Conservation (phyloP, 306 rosid species). For the Cucurbita argyrosperma region DNA sequence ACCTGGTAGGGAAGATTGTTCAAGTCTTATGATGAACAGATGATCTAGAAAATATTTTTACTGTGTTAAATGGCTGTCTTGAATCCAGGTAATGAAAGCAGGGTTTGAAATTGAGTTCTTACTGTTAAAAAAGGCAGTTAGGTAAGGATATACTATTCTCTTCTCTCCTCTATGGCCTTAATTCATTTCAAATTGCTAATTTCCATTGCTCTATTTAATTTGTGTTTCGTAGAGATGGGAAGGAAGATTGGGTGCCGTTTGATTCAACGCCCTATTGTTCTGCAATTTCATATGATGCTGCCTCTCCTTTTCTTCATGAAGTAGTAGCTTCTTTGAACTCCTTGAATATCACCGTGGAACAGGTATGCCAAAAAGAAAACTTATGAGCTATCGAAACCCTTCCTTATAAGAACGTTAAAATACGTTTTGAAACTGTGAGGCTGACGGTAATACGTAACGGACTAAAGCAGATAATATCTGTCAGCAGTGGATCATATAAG, state of each 20-base stretch:
- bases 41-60: too few species aligned
- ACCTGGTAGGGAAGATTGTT: slow-evolving; percentile 43
- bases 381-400: too few species aligned
- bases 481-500: too few species aligned
- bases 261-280: slow-evolving; percentile 56
- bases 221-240: slow-evolving; percentile 47
- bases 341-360: slow-evolving; percentile 61
- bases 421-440: too few species aligned
- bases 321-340: slow-evolving; percentile 34
- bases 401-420: too few species aligned
- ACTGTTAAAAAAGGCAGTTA: slow-evolving; percentile 44
- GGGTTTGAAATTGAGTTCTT: slow-evolving; percentile 89
- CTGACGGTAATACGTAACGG: too few species aligned
- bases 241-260: slow-evolving; percentile 67
- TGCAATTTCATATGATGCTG: slow-evolving; percentile 53
- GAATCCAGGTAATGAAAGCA: slow-evolving; percentile 59
- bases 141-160: slow-evolving; percentile 22
- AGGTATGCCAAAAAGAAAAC: slow-evolving; percentile 25
- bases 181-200: background rate
- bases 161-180: background rate
- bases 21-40: background rate
- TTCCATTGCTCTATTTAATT: slow-evolving; percentile 3
- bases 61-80: slow-evolving; percentile 11
- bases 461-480: too few species aligned
- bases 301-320: slow-evolving; percentile 47